Evolutionary conservation across 345 rosid genomes (phyloP), one percentile per base, ranked within the genome.

Genomic region (Conringia planisiliqua): DNA sequence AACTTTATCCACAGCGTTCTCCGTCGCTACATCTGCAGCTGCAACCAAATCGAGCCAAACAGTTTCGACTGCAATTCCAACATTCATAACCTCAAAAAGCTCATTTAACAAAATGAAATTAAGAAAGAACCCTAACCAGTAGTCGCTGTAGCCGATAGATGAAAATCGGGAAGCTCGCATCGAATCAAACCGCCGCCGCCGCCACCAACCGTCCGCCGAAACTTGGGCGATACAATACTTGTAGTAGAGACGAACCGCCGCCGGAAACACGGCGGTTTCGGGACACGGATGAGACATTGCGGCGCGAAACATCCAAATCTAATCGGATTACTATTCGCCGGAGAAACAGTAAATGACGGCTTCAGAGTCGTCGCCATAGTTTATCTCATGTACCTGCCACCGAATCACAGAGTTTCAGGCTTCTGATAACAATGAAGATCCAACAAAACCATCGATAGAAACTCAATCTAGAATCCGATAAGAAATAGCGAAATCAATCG

Each of bases 11-110:
- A 70, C 62, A 0, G 84, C 52, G 39, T 71, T 78, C 72, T 83
- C 91, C 32, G 76, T 67, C 14, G 87, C 76, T 74, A 84, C 80
- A 79, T 85, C 94, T 86, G 82, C 36, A 55, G 73, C 91, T 84
- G 76, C 38, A 68, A 78, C 40, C 77, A 77, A 42, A 48, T 54
- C 10, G 12, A 47, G 57, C 52, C 42, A 51, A 48, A 3, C 20
- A 63, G 10, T 63, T 29, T 20, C 33, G 22, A 66, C 11, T 7
- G 18, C 52, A 24, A 66, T 8, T 38, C 9, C 59, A 66, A 43
- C 44, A 40, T 12, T 48, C 29, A 16, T 2, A 50, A 42, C 6
- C 27, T 18, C 42, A 17, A 66, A 55, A 50, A 27, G 2, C 32
- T 72, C 29, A 64, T 14, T 8, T n/a, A 55, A 1, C 8, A 0